phyloP scores from a whole-genome alignment of 2,329 filamentous ascomycete species.

The Hymenoscyphus fructigenus region DNA sequence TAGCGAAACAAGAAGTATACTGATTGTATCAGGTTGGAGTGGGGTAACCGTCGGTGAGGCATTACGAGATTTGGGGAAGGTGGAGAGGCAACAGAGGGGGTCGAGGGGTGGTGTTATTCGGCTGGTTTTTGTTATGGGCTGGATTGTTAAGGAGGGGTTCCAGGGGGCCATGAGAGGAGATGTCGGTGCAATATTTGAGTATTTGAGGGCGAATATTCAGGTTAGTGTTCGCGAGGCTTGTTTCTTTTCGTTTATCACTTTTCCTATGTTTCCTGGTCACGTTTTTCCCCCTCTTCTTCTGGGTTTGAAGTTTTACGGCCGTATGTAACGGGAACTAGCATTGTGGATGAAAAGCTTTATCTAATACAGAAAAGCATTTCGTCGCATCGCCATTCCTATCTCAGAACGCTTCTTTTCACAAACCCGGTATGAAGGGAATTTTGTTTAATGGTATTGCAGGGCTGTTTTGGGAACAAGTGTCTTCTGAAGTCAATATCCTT shows the following conservation, averaged over 20 bases:
- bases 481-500: not conserved
- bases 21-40: slow-evolving; percentile 18
- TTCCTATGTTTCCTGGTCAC: not conserved
- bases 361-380: not conserved
- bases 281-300: not conserved
- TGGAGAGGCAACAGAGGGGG: slow-evolving; percentile 25
- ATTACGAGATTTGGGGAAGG: slow-evolving; percentile 27
- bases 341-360: not conserved
- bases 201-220: slow-evolving; percentile 38
- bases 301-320: no score
- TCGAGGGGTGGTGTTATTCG: slow-evolving; percentile 30
- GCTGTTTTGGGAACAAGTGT: not conserved
- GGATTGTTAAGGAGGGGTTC: slow-evolving; percentile 26
- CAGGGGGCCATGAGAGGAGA: slow-evolving; percentile 27
- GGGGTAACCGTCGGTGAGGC: slow-evolving; percentile 31
- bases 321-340: no score
- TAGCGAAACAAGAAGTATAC: no score
- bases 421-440: not conserved
- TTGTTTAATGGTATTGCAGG: not conserved
- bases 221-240: slow-evolving; percentile 23
- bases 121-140: slow-evolving; percentile 44
- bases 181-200: slow-evolving; percentile 33
- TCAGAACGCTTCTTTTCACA: not conserved
- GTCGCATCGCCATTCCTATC: not conserved
- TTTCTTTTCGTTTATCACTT: not conserved